Percentiles rank a stretch among this genome's conserved stretches.
These are phyloP conservation scores for Wakefieldia striispora DNA, from an alignment of 768 basidiomycete genomes.

Conservation along the genomic window DNA sequence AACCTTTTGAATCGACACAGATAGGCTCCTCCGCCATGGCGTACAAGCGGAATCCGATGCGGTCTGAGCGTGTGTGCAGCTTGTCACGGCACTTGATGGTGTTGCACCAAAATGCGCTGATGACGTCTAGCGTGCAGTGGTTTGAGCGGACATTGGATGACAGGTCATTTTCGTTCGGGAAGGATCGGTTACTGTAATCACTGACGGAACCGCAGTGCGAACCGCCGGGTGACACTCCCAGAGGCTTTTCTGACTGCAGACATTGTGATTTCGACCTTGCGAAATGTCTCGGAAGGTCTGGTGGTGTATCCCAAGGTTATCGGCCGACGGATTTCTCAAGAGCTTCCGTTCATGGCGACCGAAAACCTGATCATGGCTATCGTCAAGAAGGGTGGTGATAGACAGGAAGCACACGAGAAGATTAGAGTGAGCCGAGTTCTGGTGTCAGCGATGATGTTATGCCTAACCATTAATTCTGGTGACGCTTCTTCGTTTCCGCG, in stretches of 20 bases:
- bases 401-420: constrained; percentile 96
- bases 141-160: constrained; percentile 98
- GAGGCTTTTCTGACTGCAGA: constrained; percentile 98
- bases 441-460: constrained; percentile 16
- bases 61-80: constrained; percentile 95
- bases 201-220: constrained; percentile 59
- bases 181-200: not conserved
- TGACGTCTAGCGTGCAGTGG: constrained; percentile 96
- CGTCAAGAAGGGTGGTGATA: constrained; percentile 91
- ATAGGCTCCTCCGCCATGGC: constrained; percentile 98
- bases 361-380: constrained; percentile 99
- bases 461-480: constrained; percentile 7
- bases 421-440: constrained; percentile 61
- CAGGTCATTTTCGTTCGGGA: constrained; percentile 46
- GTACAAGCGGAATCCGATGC: constrained; percentile 99
- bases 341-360: constrained; percentile 99
- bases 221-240: constrained; percentile 92
- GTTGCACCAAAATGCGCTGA: constrained; percentile 92
- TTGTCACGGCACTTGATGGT: constrained; percentile 95
- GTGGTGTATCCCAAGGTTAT: constrained; percentile 99
- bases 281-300: constrained; percentile 97
- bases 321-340: constrained; percentile 85
- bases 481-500: constrained; percentile 4
- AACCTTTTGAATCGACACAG: constrained; percentile 98
- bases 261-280: constrained; percentile 91